These are phyloP conservation scores for Acanthamoeba healyi DNA, from an alignment of 208 protist genomes.

Conservation along the genomic window DNA sequence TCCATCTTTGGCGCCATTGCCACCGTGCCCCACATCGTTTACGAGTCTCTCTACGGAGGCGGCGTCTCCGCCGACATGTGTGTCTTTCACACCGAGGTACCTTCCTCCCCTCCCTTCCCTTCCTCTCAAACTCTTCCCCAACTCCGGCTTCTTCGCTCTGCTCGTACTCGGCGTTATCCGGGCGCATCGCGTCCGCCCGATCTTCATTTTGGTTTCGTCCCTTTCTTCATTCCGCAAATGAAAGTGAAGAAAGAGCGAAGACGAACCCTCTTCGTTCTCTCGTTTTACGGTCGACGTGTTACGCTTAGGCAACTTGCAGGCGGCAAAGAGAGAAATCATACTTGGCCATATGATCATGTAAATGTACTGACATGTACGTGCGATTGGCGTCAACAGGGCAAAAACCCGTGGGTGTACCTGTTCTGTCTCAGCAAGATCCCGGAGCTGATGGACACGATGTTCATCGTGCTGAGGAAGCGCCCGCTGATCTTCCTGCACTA, in stretches of 20 bases:
- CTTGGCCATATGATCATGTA: too few species aligned
- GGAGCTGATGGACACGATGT: conserved; percentile 91
- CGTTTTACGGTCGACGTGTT: too few species aligned
- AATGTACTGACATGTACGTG: too few species aligned
- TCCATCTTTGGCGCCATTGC: conserved; percentile 85
- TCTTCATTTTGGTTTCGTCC: too few species aligned
- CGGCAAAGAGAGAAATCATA: too few species aligned
- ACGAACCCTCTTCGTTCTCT: too few species aligned
- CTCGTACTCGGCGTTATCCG: not conserved
- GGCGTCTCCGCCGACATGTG: conserved; percentile 28
- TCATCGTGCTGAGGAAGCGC: conserved; percentile 91
- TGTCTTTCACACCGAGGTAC: not conserved
- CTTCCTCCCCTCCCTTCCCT: too few species aligned
- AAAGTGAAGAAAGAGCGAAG: too few species aligned
- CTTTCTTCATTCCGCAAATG: too few species aligned
- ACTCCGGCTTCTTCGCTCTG: not conserved
- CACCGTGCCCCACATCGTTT: conserved; percentile 11
- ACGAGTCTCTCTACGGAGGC: not conserved
- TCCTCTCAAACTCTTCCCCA: not conserved
- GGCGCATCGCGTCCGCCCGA: too few species aligned
- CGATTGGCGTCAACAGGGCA: not conserved
- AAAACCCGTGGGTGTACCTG: conserved; percentile 65
- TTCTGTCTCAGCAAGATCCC: conserved; percentile 75
- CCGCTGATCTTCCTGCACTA: conserved; percentile 92
- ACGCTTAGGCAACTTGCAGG: too few species aligned